Evolutionary conservation across 2,329 filamentous ascomycete species (phyloP).

Genomic region (Pseudocercospora ulei): DNA sequence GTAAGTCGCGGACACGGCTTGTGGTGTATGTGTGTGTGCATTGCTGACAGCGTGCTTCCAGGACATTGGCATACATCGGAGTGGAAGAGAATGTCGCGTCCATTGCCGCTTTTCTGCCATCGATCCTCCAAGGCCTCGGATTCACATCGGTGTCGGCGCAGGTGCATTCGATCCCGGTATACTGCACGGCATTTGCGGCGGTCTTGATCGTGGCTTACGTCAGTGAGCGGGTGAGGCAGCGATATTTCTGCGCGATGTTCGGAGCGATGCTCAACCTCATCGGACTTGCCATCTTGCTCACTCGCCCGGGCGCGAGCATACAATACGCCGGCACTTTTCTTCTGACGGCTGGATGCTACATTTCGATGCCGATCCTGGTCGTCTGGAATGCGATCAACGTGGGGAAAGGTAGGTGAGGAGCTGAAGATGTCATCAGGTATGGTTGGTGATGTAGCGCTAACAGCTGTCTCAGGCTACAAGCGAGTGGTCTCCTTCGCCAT

Average conservation of each 20-base stretch:
- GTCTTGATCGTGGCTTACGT: constrained; percentile 22
- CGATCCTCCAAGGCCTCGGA: constrained; percentile 15
- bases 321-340: constrained; percentile 36
- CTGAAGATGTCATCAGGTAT: no score
- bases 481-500: constrained; percentile 25
- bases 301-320: constrained; percentile 22
- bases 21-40: not conserved
- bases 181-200: constrained; percentile 11
- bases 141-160: constrained; percentile 15
- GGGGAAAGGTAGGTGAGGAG: constrained; percentile 31
- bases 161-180: constrained; percentile 15
- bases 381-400: constrained; percentile 38
- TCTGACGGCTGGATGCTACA: constrained; percentile 25
- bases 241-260: constrained; percentile 35
- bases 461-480: constrained; percentile 27
- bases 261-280: constrained; percentile 33
- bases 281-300: constrained; percentile 31
- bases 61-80: constrained; percentile 9
- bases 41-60: no score
- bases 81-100: constrained; percentile 17
- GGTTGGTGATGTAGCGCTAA: no score
- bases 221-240: constrained; percentile 25
- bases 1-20: constrained; percentile 4
- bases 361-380: constrained; percentile 34
- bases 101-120: constrained; percentile 15